Conservation (phyloP, 2,329 filamentous ascomycete species). For the Pleoardoris graminearum region DNA sequence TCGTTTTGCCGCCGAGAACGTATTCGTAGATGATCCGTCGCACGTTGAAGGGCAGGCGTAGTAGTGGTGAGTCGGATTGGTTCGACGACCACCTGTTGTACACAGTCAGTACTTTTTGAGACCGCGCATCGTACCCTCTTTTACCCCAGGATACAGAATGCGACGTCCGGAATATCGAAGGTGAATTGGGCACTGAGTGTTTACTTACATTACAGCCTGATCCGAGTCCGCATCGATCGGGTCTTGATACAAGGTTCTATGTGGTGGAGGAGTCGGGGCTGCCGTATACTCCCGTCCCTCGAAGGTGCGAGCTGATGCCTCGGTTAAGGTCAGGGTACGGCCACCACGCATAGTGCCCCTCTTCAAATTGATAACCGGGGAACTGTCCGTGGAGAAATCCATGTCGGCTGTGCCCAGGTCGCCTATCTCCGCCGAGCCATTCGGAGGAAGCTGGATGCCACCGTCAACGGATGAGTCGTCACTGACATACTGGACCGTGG, state of each 20-base stretch:
- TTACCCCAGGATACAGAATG: no score
- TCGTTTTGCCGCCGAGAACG: constrained; percentile 28
- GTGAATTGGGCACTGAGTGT: neutral
- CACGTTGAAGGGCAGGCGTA: constrained; percentile 29
- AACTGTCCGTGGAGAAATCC: neutral
- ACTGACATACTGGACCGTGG: neutral
- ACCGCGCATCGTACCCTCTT: no score
- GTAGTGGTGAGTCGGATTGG: constrained; percentile 27
- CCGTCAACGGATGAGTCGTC: neutral
- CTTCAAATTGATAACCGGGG: neutral
- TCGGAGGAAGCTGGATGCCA: neutral
- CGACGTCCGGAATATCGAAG: no score
- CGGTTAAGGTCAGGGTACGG: neutral
- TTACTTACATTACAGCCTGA: constrained; percentile 14
- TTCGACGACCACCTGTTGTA: constrained; percentile 29
- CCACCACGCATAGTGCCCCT: neutral
- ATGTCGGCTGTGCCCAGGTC: neutral
- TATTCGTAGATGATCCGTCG: constrained; percentile 28
- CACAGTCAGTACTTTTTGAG: constrained; percentile 11
- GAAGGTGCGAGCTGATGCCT: constrained; percentile 3
- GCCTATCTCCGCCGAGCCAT: neutral
- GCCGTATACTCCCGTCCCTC: neutral
- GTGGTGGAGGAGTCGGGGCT: neutral
- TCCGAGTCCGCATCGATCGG: constrained; percentile 11
- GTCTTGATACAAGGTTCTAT: constrained; percentile 1